phyloP scores from a whole-genome alignment of 1,284 basidiomycete species.

The Rhodotorula sp. region DNA sequence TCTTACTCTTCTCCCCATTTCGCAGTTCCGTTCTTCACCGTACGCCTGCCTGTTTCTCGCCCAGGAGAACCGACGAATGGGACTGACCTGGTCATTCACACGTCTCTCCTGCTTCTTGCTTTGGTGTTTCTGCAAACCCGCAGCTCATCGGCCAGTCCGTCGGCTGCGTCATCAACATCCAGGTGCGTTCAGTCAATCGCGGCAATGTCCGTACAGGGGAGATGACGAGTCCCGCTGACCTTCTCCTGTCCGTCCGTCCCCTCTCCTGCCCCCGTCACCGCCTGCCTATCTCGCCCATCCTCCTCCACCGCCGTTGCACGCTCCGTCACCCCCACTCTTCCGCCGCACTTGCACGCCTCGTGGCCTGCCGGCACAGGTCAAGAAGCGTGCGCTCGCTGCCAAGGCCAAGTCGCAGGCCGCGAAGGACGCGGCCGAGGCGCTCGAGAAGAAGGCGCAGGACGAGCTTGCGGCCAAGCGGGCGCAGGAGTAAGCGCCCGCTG shows the following conservation, averaged over 20 bases:
- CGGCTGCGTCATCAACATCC: slow-evolving; percentile 44
- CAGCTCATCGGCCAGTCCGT: slow-evolving; percentile 33
- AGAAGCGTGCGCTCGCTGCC: slow-evolving; percentile 42
- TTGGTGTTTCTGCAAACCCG: not conserved
- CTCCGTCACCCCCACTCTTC: not conserved
- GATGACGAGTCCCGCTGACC: too few relatives aligned
- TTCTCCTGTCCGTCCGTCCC: too few relatives aligned
- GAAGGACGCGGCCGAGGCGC: slow-evolving; percentile 39
- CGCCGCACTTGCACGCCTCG: not conserved
- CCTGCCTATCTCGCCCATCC: not conserved
- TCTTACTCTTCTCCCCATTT: not conserved
- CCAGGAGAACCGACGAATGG: too few relatives aligned
- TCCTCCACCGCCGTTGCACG: too few relatives aligned
- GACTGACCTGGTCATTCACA: not conserved
- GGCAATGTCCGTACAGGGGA: too few relatives aligned
- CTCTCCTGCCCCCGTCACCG: not conserved
- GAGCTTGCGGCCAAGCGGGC: slow-evolving; percentile 10
- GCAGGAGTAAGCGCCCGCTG: not conserved
- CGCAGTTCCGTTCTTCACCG: slow-evolving; percentile 45
- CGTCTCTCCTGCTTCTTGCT: slow-evolving; percentile 6
- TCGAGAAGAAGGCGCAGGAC: slow-evolving; percentile 18
- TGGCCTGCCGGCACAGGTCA: slow-evolving; percentile 21
- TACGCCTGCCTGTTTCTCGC: not conserved
- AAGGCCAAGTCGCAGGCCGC: slow-evolving; percentile 41
- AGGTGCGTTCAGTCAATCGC: slow-evolving; percentile 16